A percentile compares a stretch with the other conserved stretches of the same genome.
Conservation (phyloP, 2,329 filamentous ascomycete genomes). For the Pseudogymnoascus verrucosus region DNA sequence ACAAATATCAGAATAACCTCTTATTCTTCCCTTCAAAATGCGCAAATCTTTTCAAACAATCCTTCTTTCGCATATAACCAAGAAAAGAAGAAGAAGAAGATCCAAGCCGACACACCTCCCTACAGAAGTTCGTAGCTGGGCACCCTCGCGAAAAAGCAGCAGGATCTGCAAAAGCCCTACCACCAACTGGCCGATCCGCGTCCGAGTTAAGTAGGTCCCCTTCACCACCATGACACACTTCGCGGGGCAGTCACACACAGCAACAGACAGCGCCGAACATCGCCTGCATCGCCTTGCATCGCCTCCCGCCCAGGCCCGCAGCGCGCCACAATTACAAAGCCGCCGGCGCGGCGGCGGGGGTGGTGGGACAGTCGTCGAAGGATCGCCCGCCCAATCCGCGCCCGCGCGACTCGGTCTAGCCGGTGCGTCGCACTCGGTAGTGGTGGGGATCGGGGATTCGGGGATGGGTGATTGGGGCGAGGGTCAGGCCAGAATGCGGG, state of each 20-base stretch:
- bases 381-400: not conserved
- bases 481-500: not conserved
- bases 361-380: not conserved
- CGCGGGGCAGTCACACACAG: not conserved
- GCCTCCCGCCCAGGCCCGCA: too few relatives aligned
- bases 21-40: not conserved
- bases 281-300: too few relatives aligned
- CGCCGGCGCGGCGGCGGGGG: not conserved
- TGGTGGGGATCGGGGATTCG: not conserved
- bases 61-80: not conserved
- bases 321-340: not conserved
- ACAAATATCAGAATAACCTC: not conserved
- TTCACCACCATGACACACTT: not conserved
- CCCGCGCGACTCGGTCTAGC: not conserved
- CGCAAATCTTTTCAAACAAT: not conserved
- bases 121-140: not conserved
- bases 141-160: not conserved
- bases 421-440: not conserved
- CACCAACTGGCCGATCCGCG: not conserved
- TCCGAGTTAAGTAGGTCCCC: slow-evolving; percentile 3
- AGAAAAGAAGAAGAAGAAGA: not conserved
- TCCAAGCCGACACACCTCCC: not conserved
- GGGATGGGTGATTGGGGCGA: not conserved
- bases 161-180: slow-evolving; percentile 6
- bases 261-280: not conserved